Evolutionary conservation across 2,329 filamentous ascomycete genomes (phyloP).

Genomic region (Colletotrichum cordylinicola): DNA sequence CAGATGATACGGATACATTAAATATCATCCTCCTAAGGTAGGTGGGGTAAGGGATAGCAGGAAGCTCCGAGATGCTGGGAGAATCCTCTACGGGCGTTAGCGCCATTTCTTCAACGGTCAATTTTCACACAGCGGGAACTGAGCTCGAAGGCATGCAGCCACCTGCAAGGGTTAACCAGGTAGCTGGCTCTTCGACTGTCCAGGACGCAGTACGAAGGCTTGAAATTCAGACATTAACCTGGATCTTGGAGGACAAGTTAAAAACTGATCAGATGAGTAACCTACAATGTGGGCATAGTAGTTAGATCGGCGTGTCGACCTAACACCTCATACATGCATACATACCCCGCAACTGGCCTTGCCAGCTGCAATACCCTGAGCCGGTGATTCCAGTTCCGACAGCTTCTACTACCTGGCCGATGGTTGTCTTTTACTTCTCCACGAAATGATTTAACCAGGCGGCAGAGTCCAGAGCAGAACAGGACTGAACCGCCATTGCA

Average conservation of each 20-base stretch:
- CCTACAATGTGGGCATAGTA: background rate
- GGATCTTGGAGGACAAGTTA: background rate
- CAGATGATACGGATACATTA: background rate
- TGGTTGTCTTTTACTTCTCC: background rate
- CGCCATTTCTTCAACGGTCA: background rate
- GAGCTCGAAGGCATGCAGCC: background rate
- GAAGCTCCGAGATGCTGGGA: conserved; percentile 8
- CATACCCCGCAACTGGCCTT: background rate
- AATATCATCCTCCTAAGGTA: background rate
- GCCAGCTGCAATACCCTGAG: background rate
- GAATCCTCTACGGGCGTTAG: background rate
- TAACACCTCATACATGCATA: background rate
- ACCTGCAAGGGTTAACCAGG: background rate
- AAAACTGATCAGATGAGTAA: background rate
- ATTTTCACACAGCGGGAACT: background rate
- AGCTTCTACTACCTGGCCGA: background rate
- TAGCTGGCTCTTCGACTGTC: background rate
- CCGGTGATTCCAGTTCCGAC: background rate
- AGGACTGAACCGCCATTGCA: background rate
- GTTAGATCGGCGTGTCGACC: background rate
- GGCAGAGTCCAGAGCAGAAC: background rate
- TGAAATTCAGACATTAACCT: background rate
- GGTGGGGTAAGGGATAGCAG: conserved; percentile 1
- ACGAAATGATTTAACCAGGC: background rate
- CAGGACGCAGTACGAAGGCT: background rate